Evolutionary conservation across 345 rosid genomes (phyloP).

Genomic region (Cardamine occulta): DNA sequence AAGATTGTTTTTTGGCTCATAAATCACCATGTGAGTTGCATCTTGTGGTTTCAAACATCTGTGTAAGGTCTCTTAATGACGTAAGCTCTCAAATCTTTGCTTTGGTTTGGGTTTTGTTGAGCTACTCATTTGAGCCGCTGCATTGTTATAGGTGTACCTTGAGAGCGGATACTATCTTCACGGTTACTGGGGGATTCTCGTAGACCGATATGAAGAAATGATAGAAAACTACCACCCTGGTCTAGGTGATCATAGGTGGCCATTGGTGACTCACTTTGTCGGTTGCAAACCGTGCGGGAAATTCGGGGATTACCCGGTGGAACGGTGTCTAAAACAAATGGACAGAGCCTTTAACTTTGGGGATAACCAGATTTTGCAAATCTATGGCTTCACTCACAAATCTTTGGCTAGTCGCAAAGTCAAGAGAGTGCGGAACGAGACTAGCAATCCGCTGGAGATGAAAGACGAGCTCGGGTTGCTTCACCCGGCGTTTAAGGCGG

Average conservation of each 20-base stretch:
- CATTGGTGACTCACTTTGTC: conserved; percentile 83
- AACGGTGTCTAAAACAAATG: conserved; percentile 78
- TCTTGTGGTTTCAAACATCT: not conserved
- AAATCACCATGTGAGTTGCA: conserved; percentile 20
- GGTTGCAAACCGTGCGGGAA: conserved; percentile 88
- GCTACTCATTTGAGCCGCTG: conserved; percentile 11
- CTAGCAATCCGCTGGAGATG: conserved; percentile 51
- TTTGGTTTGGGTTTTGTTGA: conserved; percentile 13
- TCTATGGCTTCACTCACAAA: conserved; percentile 68
- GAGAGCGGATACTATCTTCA: conserved; percentile 77
- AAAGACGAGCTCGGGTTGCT: conserved; percentile 55
- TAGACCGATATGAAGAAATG: conserved; percentile 73
- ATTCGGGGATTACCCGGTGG: conserved; percentile 67
- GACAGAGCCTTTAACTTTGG: conserved; percentile 81
- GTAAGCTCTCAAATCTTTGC: not conserved
- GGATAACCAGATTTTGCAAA: conserved; percentile 71
- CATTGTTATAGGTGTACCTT: conserved; percentile 50
- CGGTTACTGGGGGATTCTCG: conserved; percentile 75
- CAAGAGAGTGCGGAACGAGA: conserved; percentile 59
- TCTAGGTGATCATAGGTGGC: conserved; percentile 78
- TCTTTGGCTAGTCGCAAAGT: conserved; percentile 58
- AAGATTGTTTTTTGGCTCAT: not conserved
- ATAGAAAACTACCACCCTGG: conserved; percentile 67
- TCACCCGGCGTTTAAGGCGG: conserved; percentile 51
- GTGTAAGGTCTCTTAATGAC: not conserved